Percentiles rank a stretch among this genome's conserved stretches.
These are phyloP conservation scores for Phaeosphaeria sp. DNA, from an alignment of 2,329 filamentous ascomycete species.

Conservation along the genomic window DNA sequence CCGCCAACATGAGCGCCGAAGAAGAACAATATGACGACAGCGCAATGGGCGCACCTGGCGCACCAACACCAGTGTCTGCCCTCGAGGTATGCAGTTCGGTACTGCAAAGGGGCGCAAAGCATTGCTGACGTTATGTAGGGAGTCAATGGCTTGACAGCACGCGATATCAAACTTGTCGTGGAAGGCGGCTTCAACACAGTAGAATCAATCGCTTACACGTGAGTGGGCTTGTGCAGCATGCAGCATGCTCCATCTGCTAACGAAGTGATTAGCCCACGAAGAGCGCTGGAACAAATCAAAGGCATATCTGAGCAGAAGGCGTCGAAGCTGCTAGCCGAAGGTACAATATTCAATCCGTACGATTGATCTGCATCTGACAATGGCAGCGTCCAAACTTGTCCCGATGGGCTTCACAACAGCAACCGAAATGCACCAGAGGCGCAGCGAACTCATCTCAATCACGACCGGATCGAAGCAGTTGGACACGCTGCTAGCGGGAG, in stretches of 20 bases:
- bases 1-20: slow-evolving; percentile 55
- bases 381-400: slow-evolving; percentile 86
- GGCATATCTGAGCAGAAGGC: slow-evolving; percentile 98
- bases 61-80: slow-evolving; percentile 85
- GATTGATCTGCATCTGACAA: slow-evolving; percentile 6
- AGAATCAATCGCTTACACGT: slow-evolving; percentile 94
- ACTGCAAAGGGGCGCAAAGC: too few relatives aligned
- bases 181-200: slow-evolving; percentile 96
- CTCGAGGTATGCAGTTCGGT: slow-evolving; percentile 73
- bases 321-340: slow-evolving; percentile 86
- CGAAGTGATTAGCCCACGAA: slow-evolving; percentile 61
- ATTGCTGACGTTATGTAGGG: slow-evolving; percentile 63
- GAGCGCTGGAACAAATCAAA: slow-evolving; percentile 91
- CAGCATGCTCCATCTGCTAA: slow-evolving; percentile 24
- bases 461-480: slow-evolving; percentile 98
- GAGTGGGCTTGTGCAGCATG: slow-evolving; percentile 38
- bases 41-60: slow-evolving; percentile 80
- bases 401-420: slow-evolving; percentile 99
- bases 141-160: slow-evolving; percentile 85
- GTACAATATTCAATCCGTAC: slow-evolving; percentile 55
- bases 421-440: slow-evolving; percentile 96
- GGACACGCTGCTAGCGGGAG: slow-evolving; percentile 91
- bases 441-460: slow-evolving; percentile 96
- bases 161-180: slow-evolving; percentile 91
- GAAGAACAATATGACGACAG: slow-evolving; percentile 71